These are phyloP conservation scores for Cladosporium sp. DNA, from an alignment of 2,329 filamentous ascomycete genomes.

Conservation along the genomic window DNA sequence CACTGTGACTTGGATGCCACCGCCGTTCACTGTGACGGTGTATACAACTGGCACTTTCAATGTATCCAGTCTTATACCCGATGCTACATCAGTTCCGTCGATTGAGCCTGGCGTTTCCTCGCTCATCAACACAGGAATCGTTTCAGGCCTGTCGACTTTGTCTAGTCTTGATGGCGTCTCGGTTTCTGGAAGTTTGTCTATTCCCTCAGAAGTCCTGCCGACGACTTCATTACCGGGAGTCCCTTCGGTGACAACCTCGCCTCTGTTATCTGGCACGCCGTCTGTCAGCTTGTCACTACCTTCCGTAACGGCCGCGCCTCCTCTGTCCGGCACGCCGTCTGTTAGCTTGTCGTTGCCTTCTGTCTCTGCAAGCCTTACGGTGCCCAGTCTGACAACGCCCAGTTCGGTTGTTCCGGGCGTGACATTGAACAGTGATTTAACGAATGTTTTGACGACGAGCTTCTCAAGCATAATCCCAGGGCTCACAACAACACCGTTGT, in stretches of 20 bases:
- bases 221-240: not conserved
- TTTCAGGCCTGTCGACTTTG: not conserved
- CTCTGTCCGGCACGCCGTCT: not conserved
- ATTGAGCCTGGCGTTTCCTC: not conserved
- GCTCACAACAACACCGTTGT: not conserved
- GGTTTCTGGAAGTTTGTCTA: not conserved
- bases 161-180: not conserved
- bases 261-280: not conserved
- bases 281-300: not conserved
- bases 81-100: not conserved
- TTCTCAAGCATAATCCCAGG: not conserved
- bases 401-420: not conserved
- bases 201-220: not conserved
- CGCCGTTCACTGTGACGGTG: constrained; percentile 5
- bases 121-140: not conserved
- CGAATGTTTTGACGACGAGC: not conserved
- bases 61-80: not conserved
- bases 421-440: not conserved
- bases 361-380: not conserved
- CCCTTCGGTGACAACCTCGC: no score
- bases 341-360: not conserved
- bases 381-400: not conserved
- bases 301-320: no score
- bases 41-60: constrained; percentile 3
- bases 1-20: not conserved